Evolutionary conservation across 2,329 filamentous ascomycete species (phyloP).

Genomic region (Paramyrothecium roridum): DNA sequence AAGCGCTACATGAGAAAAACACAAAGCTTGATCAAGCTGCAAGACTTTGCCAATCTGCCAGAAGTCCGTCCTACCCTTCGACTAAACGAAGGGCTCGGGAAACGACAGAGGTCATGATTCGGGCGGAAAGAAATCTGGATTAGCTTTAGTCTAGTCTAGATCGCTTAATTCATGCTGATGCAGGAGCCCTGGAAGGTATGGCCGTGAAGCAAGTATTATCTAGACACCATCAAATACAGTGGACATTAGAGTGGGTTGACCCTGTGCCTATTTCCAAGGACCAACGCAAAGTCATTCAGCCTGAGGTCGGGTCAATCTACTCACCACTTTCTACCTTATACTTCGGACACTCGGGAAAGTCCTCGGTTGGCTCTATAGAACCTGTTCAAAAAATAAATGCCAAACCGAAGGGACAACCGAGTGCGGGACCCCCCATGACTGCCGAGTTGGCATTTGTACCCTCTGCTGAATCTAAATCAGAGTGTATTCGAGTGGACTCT

Average conservation of each 20-base stretch:
- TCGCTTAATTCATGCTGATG: conserved; percentile 6
- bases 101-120: conserved; percentile 38
- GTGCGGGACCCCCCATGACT: background rate
- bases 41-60: conserved; percentile 24
- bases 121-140: conserved; percentile 41
- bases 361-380: background rate
- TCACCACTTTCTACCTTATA: conserved; percentile 20
- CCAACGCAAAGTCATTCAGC: background rate
- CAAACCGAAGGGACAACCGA: conserved; percentile 10
- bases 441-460: background rate
- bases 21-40: conserved; percentile 7
- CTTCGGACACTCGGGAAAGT: conserved; percentile 2
- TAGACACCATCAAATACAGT: conserved; percentile 32
- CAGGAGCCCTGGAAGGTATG: conserved; percentile 15
- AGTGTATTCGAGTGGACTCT: conserved; percentile 20
- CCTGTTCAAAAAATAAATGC: conserved; percentile 12
- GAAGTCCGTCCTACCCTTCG: conserved; percentile 38
- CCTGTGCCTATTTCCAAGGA: conserved; percentile 12
- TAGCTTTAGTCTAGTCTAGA: conserved; percentile 8
- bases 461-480: background rate
- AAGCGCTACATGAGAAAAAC: conserved; percentile 11
- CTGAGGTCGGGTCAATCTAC: conserved; percentile 4
- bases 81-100: conserved; percentile 42
- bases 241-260: conserved; percentile 48
- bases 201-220: conserved; percentile 24